These are phyloP conservation scores for Cladosporium sp. DNA, from an alignment of 2,329 filamentous ascomycete species.

Conservation along the genomic window DNA sequence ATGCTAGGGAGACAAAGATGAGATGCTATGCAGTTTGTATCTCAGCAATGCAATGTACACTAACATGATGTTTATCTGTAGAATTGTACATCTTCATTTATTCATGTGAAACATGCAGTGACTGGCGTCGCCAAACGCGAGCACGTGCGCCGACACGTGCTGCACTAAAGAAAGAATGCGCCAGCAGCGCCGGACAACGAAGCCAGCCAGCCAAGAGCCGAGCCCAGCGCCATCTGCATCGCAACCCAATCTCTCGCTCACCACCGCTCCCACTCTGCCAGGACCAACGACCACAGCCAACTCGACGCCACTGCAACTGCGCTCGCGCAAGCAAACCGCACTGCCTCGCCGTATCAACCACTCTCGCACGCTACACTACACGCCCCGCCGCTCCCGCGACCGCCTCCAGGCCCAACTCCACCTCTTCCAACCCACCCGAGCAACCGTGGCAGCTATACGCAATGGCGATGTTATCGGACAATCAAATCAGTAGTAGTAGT, in stretches of 20 bases:
- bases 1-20: not conserved
- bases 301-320: not conserved
- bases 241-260: not conserved
- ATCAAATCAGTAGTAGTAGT: constrained; percentile 74
- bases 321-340: not conserved
- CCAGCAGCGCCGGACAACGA: not conserved
- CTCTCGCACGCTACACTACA: not conserved
- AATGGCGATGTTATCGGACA: constrained; percentile 67
- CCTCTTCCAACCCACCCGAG: constrained; percentile 14
- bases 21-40: not conserved
- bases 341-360: not conserved
- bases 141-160: not conserved
- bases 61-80: not conserved
- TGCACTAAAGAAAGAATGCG: not conserved
- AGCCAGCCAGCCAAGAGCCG: not conserved
- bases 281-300: not conserved
- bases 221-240: not conserved
- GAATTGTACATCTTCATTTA: not conserved
- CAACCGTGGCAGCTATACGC: constrained; percentile 46
- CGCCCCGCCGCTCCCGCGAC: not conserved
- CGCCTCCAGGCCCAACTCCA: constrained; percentile 4
- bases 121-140: not conserved
- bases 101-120: not conserved
- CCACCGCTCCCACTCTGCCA: not conserved
- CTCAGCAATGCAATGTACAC: not conserved